These are phyloP conservation scores for Populus tomentosa DNA, from an alignment of 441 rosid genomes.

Conservation along the genomic window DNA sequence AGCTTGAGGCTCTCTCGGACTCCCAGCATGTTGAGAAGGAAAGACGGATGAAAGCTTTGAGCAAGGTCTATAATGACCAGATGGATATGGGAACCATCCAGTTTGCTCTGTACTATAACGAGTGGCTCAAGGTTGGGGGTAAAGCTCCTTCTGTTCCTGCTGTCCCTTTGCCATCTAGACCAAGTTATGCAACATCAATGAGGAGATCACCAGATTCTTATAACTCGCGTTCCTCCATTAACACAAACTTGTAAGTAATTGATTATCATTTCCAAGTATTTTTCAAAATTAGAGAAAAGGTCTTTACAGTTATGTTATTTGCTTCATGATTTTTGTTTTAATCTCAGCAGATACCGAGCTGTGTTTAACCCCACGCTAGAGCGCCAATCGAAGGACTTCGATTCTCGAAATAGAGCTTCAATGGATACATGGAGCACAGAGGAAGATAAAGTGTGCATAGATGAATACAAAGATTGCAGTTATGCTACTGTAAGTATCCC, in stretches of 20 bases:
- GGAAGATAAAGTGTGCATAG: constrained; percentile 17
- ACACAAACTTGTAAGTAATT: constrained; percentile 40
- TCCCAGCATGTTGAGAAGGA: constrained; percentile 22
- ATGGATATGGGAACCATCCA: constrained; percentile 48
- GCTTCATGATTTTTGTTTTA: constrained; percentile 8
- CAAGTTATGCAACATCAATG: constrained; percentile 29
- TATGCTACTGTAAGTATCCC: constrained; percentile 36
- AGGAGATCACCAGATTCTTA: constrained; percentile 46
- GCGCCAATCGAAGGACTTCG: constrained; percentile 23
- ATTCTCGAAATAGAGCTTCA: constrained; percentile 22
- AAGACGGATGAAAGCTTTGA: constrained; percentile 31
- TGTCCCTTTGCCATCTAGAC: constrained; percentile 44
- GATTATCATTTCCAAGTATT: background rate
- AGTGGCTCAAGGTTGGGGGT: constrained; percentile 55
- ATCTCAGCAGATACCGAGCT: constrained; percentile 30
- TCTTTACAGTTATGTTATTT: background rate
- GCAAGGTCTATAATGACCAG: constrained; percentile 36
- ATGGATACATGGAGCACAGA: constrained; percentile 16
- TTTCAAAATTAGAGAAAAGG: background rate
- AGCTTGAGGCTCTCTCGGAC: constrained; percentile 36
- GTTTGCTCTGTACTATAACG: constrained; percentile 47
- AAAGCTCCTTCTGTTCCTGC: constrained; percentile 39
- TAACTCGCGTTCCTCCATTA: constrained; percentile 29
- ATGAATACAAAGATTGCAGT: constrained; percentile 29
- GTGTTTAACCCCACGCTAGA: constrained; percentile 37